These are phyloP conservation scores for Pleurotus giganteus DNA, from an alignment of 768 basidiomycete genomes.

Conservation along the genomic window DNA sequence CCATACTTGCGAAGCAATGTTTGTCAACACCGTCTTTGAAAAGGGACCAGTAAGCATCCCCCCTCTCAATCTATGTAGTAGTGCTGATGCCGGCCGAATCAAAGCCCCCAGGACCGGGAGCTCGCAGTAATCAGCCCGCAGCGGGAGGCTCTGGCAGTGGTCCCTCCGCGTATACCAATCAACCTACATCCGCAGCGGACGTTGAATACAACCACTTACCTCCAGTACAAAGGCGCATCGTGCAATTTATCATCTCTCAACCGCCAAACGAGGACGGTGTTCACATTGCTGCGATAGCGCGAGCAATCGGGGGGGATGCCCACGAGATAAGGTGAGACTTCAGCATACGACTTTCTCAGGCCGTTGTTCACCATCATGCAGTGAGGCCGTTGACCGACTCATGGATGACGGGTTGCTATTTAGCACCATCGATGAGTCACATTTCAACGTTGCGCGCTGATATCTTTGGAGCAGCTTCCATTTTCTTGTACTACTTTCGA, in stretches of 20 bases:
- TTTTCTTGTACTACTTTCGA: not conserved
- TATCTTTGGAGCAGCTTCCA: not conserved
- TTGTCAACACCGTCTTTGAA: slow-evolving; percentile 62
- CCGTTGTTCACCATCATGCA: slow-evolving; percentile 24
- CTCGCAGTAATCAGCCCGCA: slow-evolving; percentile 20
- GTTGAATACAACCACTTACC: slow-evolving; percentile 59
- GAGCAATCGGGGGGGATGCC: slow-evolving; percentile 59
- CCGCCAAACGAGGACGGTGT: slow-evolving; percentile 59
- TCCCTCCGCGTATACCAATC: slow-evolving; percentile 41
- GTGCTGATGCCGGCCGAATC: slow-evolving; percentile 11
- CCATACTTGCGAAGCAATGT: slow-evolving; percentile 76
- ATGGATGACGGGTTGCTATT: slow-evolving; percentile 81
- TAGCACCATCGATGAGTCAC: slow-evolving; percentile 81
- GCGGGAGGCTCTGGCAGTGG: slow-evolving; percentile 15
- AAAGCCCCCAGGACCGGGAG: slow-evolving; percentile 32
- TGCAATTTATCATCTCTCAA: slow-evolving; percentile 56
- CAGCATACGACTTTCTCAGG: not conserved
- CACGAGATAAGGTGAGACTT: slow-evolving; percentile 58
- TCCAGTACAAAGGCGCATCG: slow-evolving; percentile 57
- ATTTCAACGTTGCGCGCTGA: slow-evolving; percentile 57
- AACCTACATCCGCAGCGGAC: slow-evolving; percentile 26
- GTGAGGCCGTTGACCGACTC: slow-evolving; percentile 71
- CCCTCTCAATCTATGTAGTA: not conserved
- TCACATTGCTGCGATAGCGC: slow-evolving; percentile 70
- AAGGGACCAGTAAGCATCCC: slow-evolving; percentile 55